Conservation (phyloP, 768 basidiomycete genomes). For the Agaricus sinodeliciosus region DNA sequence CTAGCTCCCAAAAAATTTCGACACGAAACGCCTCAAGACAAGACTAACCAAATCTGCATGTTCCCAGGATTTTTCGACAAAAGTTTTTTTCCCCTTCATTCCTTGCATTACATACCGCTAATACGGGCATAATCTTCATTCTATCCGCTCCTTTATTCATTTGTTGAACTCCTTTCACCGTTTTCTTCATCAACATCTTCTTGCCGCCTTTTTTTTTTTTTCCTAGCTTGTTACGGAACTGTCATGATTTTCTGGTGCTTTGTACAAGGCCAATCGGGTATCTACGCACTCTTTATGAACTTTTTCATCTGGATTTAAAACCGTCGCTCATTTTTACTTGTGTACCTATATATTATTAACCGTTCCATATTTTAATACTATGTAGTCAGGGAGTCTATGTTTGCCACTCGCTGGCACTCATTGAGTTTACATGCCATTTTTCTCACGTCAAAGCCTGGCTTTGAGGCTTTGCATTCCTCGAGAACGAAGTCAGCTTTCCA, state of each 20-base stretch:
- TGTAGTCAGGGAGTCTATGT: no score
- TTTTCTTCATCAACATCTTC: background rate
- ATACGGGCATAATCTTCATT: background rate
- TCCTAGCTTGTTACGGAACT: conserved; percentile 3
- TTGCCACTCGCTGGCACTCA: no score
- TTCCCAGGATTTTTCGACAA: background rate
- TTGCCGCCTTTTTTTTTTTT: background rate
- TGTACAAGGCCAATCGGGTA: no score
- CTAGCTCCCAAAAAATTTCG: background rate
- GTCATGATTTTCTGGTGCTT: background rate
- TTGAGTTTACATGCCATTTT: no score
- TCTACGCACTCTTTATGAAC: background rate
- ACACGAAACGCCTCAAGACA: background rate
- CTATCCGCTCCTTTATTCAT: background rate
- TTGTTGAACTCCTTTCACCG: background rate
- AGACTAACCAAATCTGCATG: background rate
- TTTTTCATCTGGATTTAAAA: background rate
- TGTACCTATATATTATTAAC: background rate
- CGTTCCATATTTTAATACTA: no score
- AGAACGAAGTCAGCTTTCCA: no score
- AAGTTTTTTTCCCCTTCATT: background rate
- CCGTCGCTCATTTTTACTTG: background rate
- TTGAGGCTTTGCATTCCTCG: no score
- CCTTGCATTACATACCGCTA: background rate
- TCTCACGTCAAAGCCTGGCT: no score